Evolutionary conservation across 495 filamentous ascomycete species (phyloP), one percentile per base, ranked within the genome.

Genomic region (Trichoderma asperelloides): DNA sequence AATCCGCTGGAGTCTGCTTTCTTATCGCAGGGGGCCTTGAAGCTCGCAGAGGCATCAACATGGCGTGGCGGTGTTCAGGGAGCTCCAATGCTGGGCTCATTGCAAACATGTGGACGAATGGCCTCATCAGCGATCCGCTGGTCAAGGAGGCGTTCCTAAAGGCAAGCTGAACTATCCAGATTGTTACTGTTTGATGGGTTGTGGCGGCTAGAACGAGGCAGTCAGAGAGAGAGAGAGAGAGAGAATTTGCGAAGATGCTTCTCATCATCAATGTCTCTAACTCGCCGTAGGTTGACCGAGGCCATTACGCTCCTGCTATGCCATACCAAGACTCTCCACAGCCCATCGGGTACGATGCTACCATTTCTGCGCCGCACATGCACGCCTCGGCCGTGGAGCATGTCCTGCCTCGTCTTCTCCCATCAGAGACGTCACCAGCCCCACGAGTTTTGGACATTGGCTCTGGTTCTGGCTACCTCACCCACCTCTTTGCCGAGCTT

Each of bases 321-420:
- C 85, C 95, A 1, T 98, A 98, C 79, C 85, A 91, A 65, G 95
- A 98, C 82, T 91, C 88, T 28, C 95, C 95, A 11, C 94, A 98
- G 76, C 73, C 85, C 66, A 98, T 98, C 78, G 94, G 96, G 65
- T 86, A 91, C 76, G 70, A 75, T 18, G 95, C 95, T 65, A 98
- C 96, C 65, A 98, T 98, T 71, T 93, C 89, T 37, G 95, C 95
- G 25, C 95, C 95, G 21, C 95, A 98, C 82, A 98, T 98, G 91
- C 95, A 98, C 79, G 94, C 91, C 73, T 82, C 87, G 41, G 89
- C 89, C 41, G 82, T 85, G 64, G 88, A 91, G 76, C 82, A 86
- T 30, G 81, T 92, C 1, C 82, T 91, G 18, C 85, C 84, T 60
- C 87, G 76, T 76, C 83, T 89, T 25, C 71, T 72, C 23, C 79